A percentile compares a stretch with the other conserved stretches of the same genome.
Conservation (phyloP, 202 grass and related monocot species). For the Brachypodium distachyon region DNA sequence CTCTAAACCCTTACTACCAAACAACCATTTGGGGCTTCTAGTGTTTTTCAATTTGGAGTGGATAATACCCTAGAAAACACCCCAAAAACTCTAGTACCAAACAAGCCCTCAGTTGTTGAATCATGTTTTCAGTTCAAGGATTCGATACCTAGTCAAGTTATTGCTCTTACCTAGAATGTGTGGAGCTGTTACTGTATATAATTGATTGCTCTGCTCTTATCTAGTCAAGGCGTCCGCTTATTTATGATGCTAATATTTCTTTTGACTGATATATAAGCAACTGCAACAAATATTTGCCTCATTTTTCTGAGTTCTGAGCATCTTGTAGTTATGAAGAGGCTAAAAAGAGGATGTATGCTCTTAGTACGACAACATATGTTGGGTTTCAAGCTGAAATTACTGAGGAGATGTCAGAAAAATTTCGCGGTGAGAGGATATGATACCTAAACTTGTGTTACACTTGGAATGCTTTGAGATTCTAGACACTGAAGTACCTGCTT, state of each 20-base stretch:
- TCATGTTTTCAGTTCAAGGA: conserved; percentile 4
- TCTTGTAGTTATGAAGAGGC: conserved; percentile 76
- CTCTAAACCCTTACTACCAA: no score
- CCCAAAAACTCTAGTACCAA: no score
- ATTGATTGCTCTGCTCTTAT: background rate
- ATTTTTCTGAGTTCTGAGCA: background rate
- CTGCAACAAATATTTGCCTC: background rate
- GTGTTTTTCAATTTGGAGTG: no score
- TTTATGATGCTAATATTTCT: background rate
- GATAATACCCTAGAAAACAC: no score
- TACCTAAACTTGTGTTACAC: background rate
- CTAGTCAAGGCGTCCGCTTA: background rate
- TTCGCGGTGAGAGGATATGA: conserved; percentile 36
- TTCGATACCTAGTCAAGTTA: background rate
- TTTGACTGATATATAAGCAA: background rate
- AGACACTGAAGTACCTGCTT: background rate
- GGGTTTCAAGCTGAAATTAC: conserved; percentile 89
- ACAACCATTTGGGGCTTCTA: no score
- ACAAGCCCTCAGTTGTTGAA: no score
- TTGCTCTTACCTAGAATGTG: no score
- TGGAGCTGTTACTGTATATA: background rate
- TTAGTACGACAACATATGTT: conserved; percentile 85
- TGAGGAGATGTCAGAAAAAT: conserved; percentile 97
- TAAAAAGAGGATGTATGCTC: conserved; percentile 89
- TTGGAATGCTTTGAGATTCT: background rate